Evolutionary conservation across 176 grass and related monocot genomes (phyloP).

Genomic region (Pontederia paniculata): DNA sequence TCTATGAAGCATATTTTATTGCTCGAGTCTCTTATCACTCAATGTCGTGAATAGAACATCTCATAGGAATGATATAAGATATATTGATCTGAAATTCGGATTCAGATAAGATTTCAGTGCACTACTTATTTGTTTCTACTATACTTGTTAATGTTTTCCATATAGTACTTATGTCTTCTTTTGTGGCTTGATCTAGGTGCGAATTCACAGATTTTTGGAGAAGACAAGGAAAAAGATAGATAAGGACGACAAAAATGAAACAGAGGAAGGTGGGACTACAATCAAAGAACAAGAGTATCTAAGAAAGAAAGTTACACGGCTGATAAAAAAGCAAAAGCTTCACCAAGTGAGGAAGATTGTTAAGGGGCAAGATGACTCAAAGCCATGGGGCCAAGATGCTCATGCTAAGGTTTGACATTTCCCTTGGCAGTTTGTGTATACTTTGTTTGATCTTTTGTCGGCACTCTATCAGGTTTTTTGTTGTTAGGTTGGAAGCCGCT

Average conservation of each 20-base stretch:
- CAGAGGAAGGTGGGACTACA: constrained; percentile 22
- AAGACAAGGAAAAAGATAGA: constrained; percentile 61
- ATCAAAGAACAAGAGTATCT: constrained; percentile 44
- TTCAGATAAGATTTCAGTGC: neutral
- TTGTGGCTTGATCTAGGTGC: constrained; percentile 39
- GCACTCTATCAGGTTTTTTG: constrained; percentile 5
- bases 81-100: neutral
- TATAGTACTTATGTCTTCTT: constrained; percentile 8
- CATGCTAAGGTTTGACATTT: constrained; percentile 59
- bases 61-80: neutral
- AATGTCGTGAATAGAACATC: neutral
- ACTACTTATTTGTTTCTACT: neutral
- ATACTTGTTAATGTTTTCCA: neutral
- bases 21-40: too few relatives aligned
- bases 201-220: constrained; percentile 79
- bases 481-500: constrained; percentile 84
- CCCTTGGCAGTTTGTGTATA: constrained; percentile 2
- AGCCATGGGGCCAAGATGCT: constrained; percentile 86
- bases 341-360: constrained; percentile 55
- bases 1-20: too few relatives aligned
- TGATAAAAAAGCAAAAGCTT: constrained; percentile 80
- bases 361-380: constrained; percentile 57
- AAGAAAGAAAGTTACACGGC: constrained; percentile 73
- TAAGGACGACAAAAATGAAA: constrained; percentile 41
- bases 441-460: constrained; percentile 12